A percentile compares a stretch with the other conserved stretches of the same genome.
Evolutionary conservation across 2,329 filamentous ascomycete genomes (phyloP).

Genomic region (Fusarium sp.): DNA sequence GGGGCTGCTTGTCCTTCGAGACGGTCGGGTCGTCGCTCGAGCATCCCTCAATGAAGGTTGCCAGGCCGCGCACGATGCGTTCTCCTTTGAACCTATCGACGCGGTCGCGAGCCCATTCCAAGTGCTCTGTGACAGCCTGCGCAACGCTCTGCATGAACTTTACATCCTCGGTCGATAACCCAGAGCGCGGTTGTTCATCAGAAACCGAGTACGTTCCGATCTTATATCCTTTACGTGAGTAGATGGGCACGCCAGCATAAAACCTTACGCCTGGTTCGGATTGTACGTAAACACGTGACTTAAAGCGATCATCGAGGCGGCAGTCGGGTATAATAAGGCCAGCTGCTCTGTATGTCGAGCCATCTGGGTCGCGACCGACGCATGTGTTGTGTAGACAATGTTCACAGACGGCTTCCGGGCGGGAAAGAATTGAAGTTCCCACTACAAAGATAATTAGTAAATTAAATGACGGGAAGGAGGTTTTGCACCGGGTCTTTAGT

Average conservation of each 20-base stretch:
- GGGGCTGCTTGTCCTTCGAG: slow-evolving; percentile 23
- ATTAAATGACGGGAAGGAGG: neutral
- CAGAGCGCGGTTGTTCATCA: slow-evolving; percentile 67
- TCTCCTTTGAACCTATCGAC: slow-evolving; percentile 66
- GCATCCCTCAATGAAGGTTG: slow-evolving; percentile 66
- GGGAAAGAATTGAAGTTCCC: slow-evolving; percentile 48
- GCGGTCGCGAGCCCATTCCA: slow-evolving; percentile 67
- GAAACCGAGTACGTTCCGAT: slow-evolving; percentile 73
- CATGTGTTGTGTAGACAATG: slow-evolving; percentile 45
- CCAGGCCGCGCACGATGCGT: slow-evolving; percentile 67
- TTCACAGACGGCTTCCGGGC: slow-evolving; percentile 54
- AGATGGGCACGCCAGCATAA: slow-evolving; percentile 67
- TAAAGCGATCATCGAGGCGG: slow-evolving; percentile 52
- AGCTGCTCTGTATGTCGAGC: slow-evolving; percentile 47
- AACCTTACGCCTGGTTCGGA: slow-evolving; percentile 53
- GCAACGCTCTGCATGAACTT: slow-evolving; percentile 70
- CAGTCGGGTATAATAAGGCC: slow-evolving; percentile 51
- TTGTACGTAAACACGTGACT: slow-evolving; percentile 51
- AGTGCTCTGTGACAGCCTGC: slow-evolving; percentile 69
- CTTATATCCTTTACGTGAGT: slow-evolving; percentile 65
- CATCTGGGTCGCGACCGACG: slow-evolving; percentile 44
- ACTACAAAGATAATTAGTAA: slow-evolving; percentile 31
- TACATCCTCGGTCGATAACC: slow-evolving; percentile 61
- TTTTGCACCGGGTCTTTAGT: neutral
- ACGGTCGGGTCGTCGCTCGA: slow-evolving; percentile 46